Percentiles rank a stretch among this genome's conserved stretches.
These are phyloP conservation scores for Trifolium repens DNA, from an alignment of 306 rosid genomes.

Conservation along the genomic window DNA sequence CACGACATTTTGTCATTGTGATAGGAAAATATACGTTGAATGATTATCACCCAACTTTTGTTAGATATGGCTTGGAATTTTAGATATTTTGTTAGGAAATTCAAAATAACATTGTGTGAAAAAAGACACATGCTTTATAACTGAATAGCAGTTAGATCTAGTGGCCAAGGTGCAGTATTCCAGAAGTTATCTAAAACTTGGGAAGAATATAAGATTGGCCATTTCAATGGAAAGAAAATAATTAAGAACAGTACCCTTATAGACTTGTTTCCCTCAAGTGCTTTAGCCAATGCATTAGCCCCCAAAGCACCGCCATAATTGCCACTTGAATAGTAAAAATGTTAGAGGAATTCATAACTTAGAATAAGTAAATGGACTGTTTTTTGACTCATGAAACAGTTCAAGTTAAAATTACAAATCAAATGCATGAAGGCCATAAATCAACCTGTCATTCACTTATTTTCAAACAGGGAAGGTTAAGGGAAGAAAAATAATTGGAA, in stretches of 20 bases:
- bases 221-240: slow-evolving; percentile 42
- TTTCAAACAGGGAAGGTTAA: not conserved
- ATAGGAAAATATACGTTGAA: slow-evolving; percentile 23
- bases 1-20: slow-evolving; percentile 20
- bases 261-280: slow-evolving; percentile 91
- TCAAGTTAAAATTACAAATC: slow-evolving; percentile 29
- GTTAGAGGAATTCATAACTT: slow-evolving; percentile 37
- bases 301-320: slow-evolving; percentile 99
- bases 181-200: slow-evolving; percentile 22
- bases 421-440: slow-evolving; percentile 31
- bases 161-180: slow-evolving; percentile 23
- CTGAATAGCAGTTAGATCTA: slow-evolving; percentile 18
- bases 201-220: slow-evolving; percentile 3
- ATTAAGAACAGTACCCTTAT: slow-evolving; percentile 73
- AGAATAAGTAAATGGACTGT: slow-evolving; percentile 36
- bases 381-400: slow-evolving; percentile 24
- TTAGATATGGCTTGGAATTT: slow-evolving; percentile 14
- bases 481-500: slow-evolving; percentile 4
- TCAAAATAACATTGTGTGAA: slow-evolving; percentile 16
- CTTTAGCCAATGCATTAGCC: slow-evolving; percentile 92
- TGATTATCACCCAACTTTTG: slow-evolving; percentile 21
- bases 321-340: slow-evolving; percentile 66
- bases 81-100: not conserved
- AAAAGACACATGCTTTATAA: slow-evolving; percentile 7
- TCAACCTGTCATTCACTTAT: slow-evolving; percentile 10